Conservation (phyloP, 73 alveolate genomes). For the Paramecium primaurelia region DNA sequence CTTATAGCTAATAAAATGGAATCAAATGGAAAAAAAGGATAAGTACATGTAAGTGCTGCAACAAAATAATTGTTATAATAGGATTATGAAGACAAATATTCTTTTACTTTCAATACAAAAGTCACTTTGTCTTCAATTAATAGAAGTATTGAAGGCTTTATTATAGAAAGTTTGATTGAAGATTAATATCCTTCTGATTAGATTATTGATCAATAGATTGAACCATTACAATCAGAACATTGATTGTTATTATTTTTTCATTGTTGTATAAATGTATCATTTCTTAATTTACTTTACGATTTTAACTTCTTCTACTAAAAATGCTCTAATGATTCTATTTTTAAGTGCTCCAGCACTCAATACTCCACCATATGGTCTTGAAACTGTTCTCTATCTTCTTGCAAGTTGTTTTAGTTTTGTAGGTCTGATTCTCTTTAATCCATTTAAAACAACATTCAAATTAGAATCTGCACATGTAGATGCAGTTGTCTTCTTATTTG, state of each 20-base stretch:
- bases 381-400: constrained; percentile 68
- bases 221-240: neutral
- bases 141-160: neutral
- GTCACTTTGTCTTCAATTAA: neutral
- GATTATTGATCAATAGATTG: neutral
- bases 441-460: constrained; percentile 57
- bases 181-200: neutral
- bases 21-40: constrained; percentile 48
- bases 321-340: constrained; percentile 76
- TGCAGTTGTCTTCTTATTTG: constrained; percentile 59
- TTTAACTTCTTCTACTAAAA: constrained; percentile 80
- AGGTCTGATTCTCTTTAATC: constrained; percentile 68
- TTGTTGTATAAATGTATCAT: constrained; percentile 15
- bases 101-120: constrained; percentile 6
- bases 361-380: constrained; percentile 82
- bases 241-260: neutral
- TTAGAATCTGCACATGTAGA: constrained; percentile 61
- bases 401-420: constrained; percentile 60
- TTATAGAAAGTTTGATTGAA: neutral
- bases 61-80: neutral
- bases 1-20: constrained; percentile 59
- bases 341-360: constrained; percentile 68
- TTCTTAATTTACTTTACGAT: constrained; percentile 65
- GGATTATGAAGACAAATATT: constrained; percentile 5
- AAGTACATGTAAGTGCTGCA: constrained; percentile 27